phyloP scores from a whole-genome alignment of 495 filamentous ascomycete genomes.

The Recurvomyces mirabilis region DNA sequence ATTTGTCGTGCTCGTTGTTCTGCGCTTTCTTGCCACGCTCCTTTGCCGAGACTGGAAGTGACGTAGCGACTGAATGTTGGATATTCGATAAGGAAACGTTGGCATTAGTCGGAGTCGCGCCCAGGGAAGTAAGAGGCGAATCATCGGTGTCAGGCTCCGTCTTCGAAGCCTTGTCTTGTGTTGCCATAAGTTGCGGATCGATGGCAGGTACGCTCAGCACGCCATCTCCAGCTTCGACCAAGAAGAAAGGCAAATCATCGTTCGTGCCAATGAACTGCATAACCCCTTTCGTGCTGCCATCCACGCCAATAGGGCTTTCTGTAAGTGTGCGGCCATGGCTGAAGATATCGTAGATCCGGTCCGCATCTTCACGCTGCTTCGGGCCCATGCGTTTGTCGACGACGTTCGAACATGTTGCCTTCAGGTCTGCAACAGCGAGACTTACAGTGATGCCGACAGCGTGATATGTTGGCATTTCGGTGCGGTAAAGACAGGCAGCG shows the following conservation, averaged over 20 bases:
- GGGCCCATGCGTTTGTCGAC: conserved; percentile 10
- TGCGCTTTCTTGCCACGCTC: not conserved
- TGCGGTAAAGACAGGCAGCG: not conserved
- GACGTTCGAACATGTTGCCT: conserved; percentile 7
- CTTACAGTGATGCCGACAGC: conserved; percentile 13
- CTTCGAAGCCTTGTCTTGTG: too few species aligned
- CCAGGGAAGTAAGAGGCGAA: not conserved
- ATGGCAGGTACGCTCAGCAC: not conserved
- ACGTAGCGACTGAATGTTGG: not conserved
- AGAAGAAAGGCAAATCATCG: conserved; percentile 25
- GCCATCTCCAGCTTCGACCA: conserved; percentile 19
- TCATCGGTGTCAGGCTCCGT: not conserved
- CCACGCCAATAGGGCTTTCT: conserved; percentile 2
- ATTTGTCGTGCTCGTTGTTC: not conserved
- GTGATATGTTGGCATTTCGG: conserved; percentile 25
- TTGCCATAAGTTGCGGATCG: too few species aligned
- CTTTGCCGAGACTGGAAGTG: not conserved
- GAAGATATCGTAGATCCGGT: conserved; percentile 11
- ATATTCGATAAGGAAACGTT: not conserved
- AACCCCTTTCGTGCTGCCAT: conserved; percentile 7
- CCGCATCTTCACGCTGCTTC: conserved; percentile 7
- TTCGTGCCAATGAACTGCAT: conserved; percentile 24
- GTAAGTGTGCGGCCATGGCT: not conserved
- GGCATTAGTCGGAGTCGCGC: not conserved
- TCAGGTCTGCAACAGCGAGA: conserved; percentile 22